These are phyloP conservation scores for Madurella fahalii DNA, from an alignment of 2,329 filamentous ascomycete genomes.

Conservation along the genomic window DNA sequence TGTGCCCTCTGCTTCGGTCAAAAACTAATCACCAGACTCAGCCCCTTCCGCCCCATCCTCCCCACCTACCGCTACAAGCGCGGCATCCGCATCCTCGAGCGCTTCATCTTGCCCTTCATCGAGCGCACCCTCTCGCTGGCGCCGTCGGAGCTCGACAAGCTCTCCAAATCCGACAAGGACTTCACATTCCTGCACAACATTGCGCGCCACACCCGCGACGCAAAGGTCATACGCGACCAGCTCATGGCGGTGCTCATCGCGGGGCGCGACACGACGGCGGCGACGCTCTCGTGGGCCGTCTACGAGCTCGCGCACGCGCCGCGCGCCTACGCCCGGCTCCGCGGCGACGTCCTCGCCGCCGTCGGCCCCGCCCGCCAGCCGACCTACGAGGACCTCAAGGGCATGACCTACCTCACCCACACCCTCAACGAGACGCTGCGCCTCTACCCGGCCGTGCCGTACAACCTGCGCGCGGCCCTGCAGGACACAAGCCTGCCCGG, in stretches of 20 bases:
- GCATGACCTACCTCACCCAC: conserved; percentile 47
- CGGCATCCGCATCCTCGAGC: conserved; percentile 62
- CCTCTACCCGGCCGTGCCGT: conserved; percentile 29
- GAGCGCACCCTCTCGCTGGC: conserved; percentile 60
- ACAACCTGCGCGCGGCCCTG: conserved; percentile 28
- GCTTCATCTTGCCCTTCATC: conserved; percentile 68
- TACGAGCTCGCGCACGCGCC: conserved; percentile 36
- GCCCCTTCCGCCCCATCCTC: conserved; percentile 55
- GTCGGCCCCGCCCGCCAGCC: conserved; percentile 34
- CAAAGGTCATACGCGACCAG: conserved; percentile 67
- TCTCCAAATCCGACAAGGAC: conserved; percentile 60
- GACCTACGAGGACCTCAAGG: conserved; percentile 45
- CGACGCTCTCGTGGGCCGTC: conserved; percentile 40
- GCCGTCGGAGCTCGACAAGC: conserved; percentile 62
- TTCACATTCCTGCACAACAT: conserved; percentile 78
- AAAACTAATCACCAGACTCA: conserved; percentile 27
- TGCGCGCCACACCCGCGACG: conserved; percentile 61
- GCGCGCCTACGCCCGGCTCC: conserved; percentile 36
- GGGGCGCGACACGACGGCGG: conserved; percentile 59
- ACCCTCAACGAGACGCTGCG: conserved; percentile 38
- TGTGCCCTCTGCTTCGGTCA: background rate
- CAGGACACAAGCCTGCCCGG: conserved; percentile 26
- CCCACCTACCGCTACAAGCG: conserved; percentile 56
- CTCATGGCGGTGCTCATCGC: conserved; percentile 69
- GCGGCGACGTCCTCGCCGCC: conserved; percentile 32